Evolutionary conservation across 495 filamentous ascomycete species (phyloP).

Genomic region (Monascus purpureus): DNA sequence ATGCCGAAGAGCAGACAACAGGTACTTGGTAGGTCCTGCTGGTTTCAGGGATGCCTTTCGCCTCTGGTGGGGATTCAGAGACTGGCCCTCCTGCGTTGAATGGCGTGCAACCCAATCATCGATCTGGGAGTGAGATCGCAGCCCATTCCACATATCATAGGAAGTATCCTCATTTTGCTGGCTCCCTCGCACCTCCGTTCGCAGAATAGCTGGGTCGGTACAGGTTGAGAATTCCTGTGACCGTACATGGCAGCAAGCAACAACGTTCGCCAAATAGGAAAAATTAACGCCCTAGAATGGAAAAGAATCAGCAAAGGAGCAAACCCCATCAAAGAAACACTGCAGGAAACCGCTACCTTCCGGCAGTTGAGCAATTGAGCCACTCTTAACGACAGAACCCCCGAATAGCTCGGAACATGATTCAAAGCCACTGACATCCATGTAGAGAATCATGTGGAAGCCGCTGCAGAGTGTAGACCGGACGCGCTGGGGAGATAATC

Average conservation of each 20-base stretch:
- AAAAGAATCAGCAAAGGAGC: not conserved
- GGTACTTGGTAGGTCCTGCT: not conserved
- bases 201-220: not conserved
- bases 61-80: not conserved
- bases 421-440: slow-evolving; percentile 37
- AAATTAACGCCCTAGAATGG: not conserved
- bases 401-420: slow-evolving; percentile 28
- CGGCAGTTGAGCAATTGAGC: slow-evolving; percentile 10
- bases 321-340: not conserved
- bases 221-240: not conserved
- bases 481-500: too few species aligned
- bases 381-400: slow-evolving; percentile 23
- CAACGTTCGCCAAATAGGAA: not conserved
- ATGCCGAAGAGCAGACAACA: slow-evolving; percentile 2
- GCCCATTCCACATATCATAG: not conserved
- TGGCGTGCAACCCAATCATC: not conserved
- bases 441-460: slow-evolving; percentile 23
- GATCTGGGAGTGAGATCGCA: not conserved
- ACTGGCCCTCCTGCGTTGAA: not conserved
- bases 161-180: not conserved
- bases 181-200: not conserved
- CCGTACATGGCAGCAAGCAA: not conserved
- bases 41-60: not conserved
- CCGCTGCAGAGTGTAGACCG: not conserved
- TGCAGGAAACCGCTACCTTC: slow-evolving; percentile 14